Evolutionary conservation across 2,329 filamentous ascomycete genomes (phyloP).

Genomic region (Pestalotiopsis sp.): DNA sequence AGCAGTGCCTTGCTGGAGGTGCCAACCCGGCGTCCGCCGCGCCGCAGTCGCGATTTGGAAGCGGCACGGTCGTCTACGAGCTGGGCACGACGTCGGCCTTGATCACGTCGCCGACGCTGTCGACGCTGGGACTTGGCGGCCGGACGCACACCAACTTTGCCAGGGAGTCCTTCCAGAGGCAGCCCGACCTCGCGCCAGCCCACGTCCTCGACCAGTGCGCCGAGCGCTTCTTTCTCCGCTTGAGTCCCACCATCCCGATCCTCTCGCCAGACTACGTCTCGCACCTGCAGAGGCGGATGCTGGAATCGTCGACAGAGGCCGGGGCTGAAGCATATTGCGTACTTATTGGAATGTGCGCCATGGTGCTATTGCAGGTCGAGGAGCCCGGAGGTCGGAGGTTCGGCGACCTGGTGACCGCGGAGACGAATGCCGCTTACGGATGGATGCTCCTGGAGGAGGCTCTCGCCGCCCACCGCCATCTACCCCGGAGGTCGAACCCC

Average conservation of each 20-base stretch:
- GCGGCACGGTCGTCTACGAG: slow-evolving; percentile 10
- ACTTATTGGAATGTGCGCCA: slow-evolving; percentile 41
- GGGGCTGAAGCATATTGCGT: slow-evolving; percentile 38
- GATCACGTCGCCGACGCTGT: slow-evolving; percentile 16
- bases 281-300: slow-evolving; percentile 27
- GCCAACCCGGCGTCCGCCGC: slow-evolving; percentile 10
- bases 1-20: slow-evolving; percentile 35
- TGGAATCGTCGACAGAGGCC: slow-evolving; percentile 24
- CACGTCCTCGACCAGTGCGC: slow-evolving; percentile 40
- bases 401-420: slow-evolving; percentile 31
- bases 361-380: slow-evolving; percentile 44
- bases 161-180: slow-evolving; percentile 29
- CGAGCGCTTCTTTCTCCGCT: slow-evolving; percentile 40
- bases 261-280: slow-evolving; percentile 39
- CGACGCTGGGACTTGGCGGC: slow-evolving; percentile 21
- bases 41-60: slow-evolving; percentile 8
- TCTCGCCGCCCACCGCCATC: slow-evolving; percentile 34
- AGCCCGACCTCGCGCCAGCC: slow-evolving; percentile 35
- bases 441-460: slow-evolving; percentile 40
- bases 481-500: slow-evolving; percentile 36
- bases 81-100: slow-evolving; percentile 11
- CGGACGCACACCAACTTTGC: slow-evolving; percentile 24
- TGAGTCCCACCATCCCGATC: slow-evolving; percentile 47
- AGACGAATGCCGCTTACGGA: slow-evolving; percentile 41
- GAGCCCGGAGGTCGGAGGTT: slow-evolving; percentile 34